Percentiles rank a stretch among this genome's conserved stretches.
Evolutionary conservation across 257 asterid genomes (phyloP).

Genomic region (Striga asiatica): DNA sequence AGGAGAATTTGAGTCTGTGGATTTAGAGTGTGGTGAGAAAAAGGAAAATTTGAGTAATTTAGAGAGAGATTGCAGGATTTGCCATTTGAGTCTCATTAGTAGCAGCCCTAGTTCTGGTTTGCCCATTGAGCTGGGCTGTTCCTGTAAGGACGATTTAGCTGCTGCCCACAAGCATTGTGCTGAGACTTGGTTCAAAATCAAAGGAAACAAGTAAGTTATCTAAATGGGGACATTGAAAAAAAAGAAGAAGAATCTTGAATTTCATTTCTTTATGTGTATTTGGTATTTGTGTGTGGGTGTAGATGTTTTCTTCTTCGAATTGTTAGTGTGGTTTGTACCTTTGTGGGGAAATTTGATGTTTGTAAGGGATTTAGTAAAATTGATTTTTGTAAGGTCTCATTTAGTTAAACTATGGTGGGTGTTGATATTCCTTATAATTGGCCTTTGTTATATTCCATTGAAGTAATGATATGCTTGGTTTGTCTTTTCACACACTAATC

Average conservation of each 20-base stretch:
- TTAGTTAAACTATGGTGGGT: neutral
- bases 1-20: slow-evolving; percentile 38
- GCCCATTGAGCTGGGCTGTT: slow-evolving; percentile 78
- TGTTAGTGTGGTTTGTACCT: no score
- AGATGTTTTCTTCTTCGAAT: no score
- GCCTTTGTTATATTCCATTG: no score
- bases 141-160: slow-evolving; percentile 81
- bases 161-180: slow-evolving; percentile 87
- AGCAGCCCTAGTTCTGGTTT: slow-evolving; percentile 46
- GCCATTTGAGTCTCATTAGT: slow-evolving; percentile 63
- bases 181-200: slow-evolving; percentile 89
- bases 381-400: neutral
- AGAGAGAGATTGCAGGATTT: slow-evolving; percentile 75
- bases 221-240: no score
- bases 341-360: no score
- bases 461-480: no score
- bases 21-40: slow-evolving; percentile 34
- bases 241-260: no score
- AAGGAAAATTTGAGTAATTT: slow-evolving; percentile 22
- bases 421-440: neutral
- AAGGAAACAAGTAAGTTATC: slow-evolving; percentile 73
- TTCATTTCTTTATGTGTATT: neutral
- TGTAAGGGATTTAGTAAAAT: no score
- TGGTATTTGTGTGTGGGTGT: neutral
- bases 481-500: no score